phyloP scores from a whole-genome alignment of 1,284 basidiomycete genomes.

The Ganoderma lucidum region DNA sequence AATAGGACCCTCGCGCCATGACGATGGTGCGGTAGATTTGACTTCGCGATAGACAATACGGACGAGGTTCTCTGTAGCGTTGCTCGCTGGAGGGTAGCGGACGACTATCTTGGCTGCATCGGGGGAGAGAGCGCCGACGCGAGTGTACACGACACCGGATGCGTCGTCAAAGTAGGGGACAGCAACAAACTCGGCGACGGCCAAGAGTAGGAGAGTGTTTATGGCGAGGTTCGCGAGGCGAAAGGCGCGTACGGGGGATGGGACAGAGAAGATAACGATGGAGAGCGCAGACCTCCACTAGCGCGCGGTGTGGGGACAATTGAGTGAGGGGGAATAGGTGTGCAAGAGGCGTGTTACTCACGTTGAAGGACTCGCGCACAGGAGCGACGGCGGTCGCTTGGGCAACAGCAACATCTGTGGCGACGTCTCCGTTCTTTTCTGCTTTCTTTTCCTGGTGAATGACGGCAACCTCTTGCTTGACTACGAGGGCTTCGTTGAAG shows the following conservation, averaged over 20 bases:
- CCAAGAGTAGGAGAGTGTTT: constrained; percentile 60
- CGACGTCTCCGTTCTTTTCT: constrained; percentile 23
- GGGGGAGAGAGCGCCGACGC: constrained; percentile 74
- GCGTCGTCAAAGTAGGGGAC: constrained; percentile 64
- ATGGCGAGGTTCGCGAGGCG: constrained; percentile 52
- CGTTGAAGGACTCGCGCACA: constrained; percentile 21
- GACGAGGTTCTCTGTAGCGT: constrained; percentile 44
- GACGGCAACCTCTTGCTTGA: constrained; percentile 27
- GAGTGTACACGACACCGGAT: constrained; percentile 63
- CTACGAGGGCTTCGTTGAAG: constrained; percentile 21
- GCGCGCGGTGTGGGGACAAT: not conserved
- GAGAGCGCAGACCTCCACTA: constrained; percentile 34
- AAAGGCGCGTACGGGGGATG: constrained; percentile 48
- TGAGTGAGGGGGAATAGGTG: not conserved
- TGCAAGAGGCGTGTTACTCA: constrained; percentile 11
- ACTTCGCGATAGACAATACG: constrained; percentile 58
- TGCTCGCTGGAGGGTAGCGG: constrained; percentile 56
- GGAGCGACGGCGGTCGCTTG: constrained; percentile 22
- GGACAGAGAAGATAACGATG: constrained; percentile 54
- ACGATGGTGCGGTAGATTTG: constrained; percentile 29
- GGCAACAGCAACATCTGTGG: constrained; percentile 24
- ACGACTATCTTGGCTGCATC: constrained; percentile 68
- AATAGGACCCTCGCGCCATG: constrained; percentile 64
- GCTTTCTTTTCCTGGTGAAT: constrained; percentile 22
- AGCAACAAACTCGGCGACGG: constrained; percentile 57